phyloP scores from a whole-genome alignment of 306 rosid species.

The Cyclanthera cordifolia region DNA sequence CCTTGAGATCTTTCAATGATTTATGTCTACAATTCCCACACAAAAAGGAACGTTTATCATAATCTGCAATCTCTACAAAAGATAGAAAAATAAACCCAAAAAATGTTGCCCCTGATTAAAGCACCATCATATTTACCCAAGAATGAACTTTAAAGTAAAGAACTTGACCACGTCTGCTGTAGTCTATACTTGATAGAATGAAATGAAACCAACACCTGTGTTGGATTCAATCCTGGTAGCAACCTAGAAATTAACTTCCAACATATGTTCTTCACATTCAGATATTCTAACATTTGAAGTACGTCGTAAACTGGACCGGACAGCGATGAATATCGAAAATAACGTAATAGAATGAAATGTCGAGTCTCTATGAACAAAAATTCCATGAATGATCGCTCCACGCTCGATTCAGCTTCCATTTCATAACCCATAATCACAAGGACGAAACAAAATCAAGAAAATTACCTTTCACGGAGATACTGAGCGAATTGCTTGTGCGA shows the following conservation, averaged over 20 bases:
- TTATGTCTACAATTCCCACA: constrained; percentile 45
- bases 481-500: constrained; percentile 65
- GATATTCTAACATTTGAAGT: too few relatives aligned
- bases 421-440: neutral
- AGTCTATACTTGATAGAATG: neutral
- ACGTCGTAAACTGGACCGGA: too few relatives aligned
- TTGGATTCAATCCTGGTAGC: too few relatives aligned
- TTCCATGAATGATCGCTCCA: neutral
- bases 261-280: too few relatives aligned
- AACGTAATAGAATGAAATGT: too few relatives aligned
- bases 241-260: too few relatives aligned
- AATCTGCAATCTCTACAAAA: neutral
- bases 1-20: constrained; percentile 63
- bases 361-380: neutral
- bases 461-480: constrained; percentile 83
- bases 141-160: neutral
- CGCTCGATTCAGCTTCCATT: constrained; percentile 4
- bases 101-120: neutral
- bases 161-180: neutral
- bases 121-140: neutral
- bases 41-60: neutral
- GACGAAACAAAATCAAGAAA: constrained; percentile 9
- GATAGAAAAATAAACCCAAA: neutral
- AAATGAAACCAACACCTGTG: too few relatives aligned
- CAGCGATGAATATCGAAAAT: too few relatives aligned